Conservation (phyloP, 2,329 filamentous ascomycete genomes). For the Lecanicillium sp. region DNA sequence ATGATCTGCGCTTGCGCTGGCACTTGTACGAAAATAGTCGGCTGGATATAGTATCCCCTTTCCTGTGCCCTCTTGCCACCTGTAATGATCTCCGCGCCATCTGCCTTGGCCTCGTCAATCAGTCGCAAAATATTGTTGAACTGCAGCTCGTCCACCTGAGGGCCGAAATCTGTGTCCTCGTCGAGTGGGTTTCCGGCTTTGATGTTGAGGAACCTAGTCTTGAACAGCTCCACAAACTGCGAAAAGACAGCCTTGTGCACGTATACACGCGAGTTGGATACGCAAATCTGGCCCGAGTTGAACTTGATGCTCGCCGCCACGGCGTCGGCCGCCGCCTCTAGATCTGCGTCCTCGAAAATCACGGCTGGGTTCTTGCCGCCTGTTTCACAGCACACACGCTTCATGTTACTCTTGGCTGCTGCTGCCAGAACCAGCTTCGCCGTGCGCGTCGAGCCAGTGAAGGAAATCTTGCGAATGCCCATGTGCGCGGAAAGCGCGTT, state of each 20-base stretch:
- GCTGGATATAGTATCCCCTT: conserved; percentile 20
- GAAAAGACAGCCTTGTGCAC: conserved; percentile 51
- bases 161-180: conserved; percentile 23
- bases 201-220: conserved; percentile 43
- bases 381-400: conserved; percentile 52
- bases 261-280: conserved; percentile 49
- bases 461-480: conserved; percentile 64
- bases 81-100: conserved; percentile 11
- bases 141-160: conserved; percentile 51
- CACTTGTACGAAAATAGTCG: conserved; percentile 21
- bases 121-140: conserved; percentile 56
- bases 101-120: conserved; percentile 27
- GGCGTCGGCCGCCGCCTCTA: conserved; percentile 53
- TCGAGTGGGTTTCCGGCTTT: conserved; percentile 17
- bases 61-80: conserved; percentile 10
- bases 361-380: conserved; percentile 54
- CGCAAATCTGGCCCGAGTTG: conserved; percentile 54
- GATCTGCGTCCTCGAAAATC: conserved; percentile 52
- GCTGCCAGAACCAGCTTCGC: conserved; percentile 61
- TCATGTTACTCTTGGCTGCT: conserved; percentile 47
- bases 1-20: conserved; percentile 17
- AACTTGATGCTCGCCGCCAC: conserved; percentile 31
- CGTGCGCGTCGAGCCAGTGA: conserved; percentile 63
- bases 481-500: conserved; percentile 57
- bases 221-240: conserved; percentile 52